A percentile compares a stretch with the other conserved stretches of the same genome.
Evolutionary conservation across 345 rosid species (phyloP).

Genomic region (Pistacia integerrima): DNA sequence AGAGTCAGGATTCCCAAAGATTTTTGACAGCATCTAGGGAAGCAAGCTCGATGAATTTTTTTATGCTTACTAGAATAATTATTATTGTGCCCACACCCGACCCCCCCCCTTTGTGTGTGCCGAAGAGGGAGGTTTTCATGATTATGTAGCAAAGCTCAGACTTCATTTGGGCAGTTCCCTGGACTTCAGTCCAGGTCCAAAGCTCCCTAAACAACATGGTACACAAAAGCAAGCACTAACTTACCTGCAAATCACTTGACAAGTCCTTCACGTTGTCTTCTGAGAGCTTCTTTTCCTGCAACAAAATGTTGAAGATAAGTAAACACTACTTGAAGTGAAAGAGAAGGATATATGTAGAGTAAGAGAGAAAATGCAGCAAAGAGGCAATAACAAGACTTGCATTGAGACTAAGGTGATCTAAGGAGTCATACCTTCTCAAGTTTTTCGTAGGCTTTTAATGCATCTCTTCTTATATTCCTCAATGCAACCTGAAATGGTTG

Average conservation of each 20-base stretch:
- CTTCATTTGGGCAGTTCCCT: constrained; percentile 1
- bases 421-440: constrained; percentile 75
- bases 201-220: neutral
- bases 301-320: neutral
- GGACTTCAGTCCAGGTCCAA: neutral
- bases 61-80: neutral
- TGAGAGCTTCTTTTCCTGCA: constrained; percentile 92
- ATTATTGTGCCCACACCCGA: neutral
- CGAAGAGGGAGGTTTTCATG: neutral
- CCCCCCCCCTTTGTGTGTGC: neutral
- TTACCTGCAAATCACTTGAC: constrained; percentile 88
- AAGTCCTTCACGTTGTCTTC: constrained; percentile 96
- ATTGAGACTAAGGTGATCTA: neutral
- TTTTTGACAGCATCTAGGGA: neutral
- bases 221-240: constrained; percentile 5
- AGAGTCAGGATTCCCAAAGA: neutral
- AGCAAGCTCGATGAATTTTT: neutral
- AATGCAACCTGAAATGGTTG: constrained; percentile 65
- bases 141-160: neutral
- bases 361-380: neutral
- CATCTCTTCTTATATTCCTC: constrained; percentile 95
- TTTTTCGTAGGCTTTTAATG: constrained; percentile 84
- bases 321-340: constrained; percentile 7
- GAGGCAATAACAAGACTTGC: constrained; percentile 2
- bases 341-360: neutral